These are phyloP conservation scores for Calocybe indica DNA, from an alignment of 768 basidiomycete species.

Conservation along the genomic window DNA sequence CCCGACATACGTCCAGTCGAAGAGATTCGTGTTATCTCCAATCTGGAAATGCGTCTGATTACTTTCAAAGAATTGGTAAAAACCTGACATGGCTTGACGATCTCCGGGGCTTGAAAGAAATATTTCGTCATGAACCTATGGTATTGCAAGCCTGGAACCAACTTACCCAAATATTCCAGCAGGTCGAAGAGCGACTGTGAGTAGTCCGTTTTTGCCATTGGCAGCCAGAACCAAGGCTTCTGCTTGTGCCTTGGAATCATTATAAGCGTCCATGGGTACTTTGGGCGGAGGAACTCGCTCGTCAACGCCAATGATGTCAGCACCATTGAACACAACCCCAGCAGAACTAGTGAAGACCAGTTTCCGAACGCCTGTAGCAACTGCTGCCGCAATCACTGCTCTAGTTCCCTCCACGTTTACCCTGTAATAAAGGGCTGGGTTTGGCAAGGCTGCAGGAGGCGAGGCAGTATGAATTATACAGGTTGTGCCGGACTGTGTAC, in stretches of 20 bases:
- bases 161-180: constrained; percentile 93
- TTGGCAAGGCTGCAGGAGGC: constrained; percentile 56
- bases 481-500: constrained; percentile 65
- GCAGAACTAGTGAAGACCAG: constrained; percentile 94
- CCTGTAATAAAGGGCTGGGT: constrained; percentile 74
- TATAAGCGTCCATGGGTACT: constrained; percentile 84
- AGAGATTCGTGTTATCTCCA: constrained; percentile 88
- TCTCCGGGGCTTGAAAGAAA: constrained; percentile 71
- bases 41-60: constrained; percentile 91
- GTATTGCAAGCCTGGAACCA: neutral
- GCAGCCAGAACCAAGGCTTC: constrained; percentile 80
- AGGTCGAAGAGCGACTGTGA: constrained; percentile 88
- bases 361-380: constrained; percentile 67
- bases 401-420: constrained; percentile 93
- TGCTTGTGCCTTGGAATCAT: constrained; percentile 87
- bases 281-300: constrained; percentile 77
- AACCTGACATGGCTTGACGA: constrained; percentile 75
- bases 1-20: constrained; percentile 95
- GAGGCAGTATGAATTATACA: constrained; percentile 97
- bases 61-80: constrained; percentile 72
- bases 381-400: constrained; percentile 77
- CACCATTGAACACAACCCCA: constrained; percentile 84
- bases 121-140: constrained; percentile 1
- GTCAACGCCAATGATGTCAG: constrained; percentile 77
- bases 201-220: constrained; percentile 77